phyloP scores from a whole-genome alignment of 164 flowering plant genomes.

The Euptelea pleiosperma region DNA sequence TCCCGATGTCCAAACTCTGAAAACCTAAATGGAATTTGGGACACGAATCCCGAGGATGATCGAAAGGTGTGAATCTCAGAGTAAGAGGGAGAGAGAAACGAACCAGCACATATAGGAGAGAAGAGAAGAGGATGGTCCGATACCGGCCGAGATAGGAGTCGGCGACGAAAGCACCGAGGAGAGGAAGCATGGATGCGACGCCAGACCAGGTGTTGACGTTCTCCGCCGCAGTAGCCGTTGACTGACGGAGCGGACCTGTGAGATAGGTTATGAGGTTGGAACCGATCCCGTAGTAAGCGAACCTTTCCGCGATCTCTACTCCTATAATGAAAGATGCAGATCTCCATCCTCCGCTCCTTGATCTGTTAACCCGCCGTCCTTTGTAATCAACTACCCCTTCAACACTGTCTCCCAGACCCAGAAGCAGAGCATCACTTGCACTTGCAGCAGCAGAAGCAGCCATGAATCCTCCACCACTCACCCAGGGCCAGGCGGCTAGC shows the following conservation, averaged over 20 bases:
- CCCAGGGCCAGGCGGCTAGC: no score
- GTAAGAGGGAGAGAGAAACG: background rate
- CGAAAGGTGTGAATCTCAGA: no score
- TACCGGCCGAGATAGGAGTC: slow-evolving; percentile 34
- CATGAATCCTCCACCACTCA: no score
- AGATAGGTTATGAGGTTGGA: slow-evolving; percentile 40
- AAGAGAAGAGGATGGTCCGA: slow-evolving; percentile 24
- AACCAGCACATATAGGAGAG: slow-evolving; percentile 34
- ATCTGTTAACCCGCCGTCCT: slow-evolving; percentile 22
- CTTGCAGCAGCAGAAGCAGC: no score
- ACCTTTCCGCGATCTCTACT: slow-evolving; percentile 44
- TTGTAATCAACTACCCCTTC: slow-evolving; percentile 35
- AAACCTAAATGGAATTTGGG: no score
- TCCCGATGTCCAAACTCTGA: no score
- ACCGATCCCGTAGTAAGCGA: slow-evolving; percentile 37
- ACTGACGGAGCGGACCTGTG: slow-evolving; percentile 31
- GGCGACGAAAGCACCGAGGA: slow-evolving; percentile 26
- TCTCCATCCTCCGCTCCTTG: slow-evolving; percentile 40
- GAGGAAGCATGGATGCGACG: slow-evolving; percentile 19
- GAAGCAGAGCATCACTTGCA: slow-evolving; percentile 11
- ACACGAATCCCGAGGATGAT: no score
- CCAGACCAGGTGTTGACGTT: slow-evolving; percentile 32
- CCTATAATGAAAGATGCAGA: slow-evolving; percentile 46
- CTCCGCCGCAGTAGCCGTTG: slow-evolving; percentile 28
- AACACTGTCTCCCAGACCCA: slow-evolving; percentile 16